These are phyloP conservation scores for Trichosporon sp. DNA, from an alignment of 1,284 basidiomycete species.

Conservation along the genomic window DNA sequence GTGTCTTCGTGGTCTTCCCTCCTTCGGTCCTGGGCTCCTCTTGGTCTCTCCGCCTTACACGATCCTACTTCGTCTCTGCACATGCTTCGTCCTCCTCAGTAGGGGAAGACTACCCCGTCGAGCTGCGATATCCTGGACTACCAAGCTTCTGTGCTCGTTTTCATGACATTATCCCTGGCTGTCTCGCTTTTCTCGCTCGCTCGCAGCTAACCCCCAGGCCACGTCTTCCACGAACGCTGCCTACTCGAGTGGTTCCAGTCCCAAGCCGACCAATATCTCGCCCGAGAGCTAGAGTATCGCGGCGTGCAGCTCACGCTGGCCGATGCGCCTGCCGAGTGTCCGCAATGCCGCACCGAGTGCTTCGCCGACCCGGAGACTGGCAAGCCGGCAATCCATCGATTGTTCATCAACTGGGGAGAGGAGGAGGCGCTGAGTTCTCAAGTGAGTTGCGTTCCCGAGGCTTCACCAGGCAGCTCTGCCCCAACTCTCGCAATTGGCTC, in stretches of 20 bases:
- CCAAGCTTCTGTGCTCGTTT: no score
- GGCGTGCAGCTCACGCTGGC: conserved; percentile 16
- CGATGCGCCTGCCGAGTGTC: conserved; percentile 37
- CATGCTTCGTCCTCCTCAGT: no score
- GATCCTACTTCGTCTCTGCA: no score
- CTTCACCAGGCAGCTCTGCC: background rate
- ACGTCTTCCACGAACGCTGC: conserved; percentile 42
- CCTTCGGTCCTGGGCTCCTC: background rate
- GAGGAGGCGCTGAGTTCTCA: conserved; percentile 6
- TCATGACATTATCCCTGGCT: background rate
- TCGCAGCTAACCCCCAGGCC: conserved; percentile 25
- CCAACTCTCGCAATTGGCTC: no score
- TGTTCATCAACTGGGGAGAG: conserved; percentile 34
- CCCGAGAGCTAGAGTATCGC: conserved; percentile 18
- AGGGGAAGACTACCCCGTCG: no score
- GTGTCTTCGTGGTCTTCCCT: no score
- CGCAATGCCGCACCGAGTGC: conserved; percentile 35
- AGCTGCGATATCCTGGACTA: background rate
- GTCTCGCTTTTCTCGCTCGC: background rate
- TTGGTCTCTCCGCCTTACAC: background rate
- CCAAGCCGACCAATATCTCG: conserved; percentile 25
- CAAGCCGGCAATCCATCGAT: conserved; percentile 28
- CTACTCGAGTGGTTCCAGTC: conserved; percentile 32
- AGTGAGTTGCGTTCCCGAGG: background rate
- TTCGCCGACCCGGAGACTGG: conserved; percentile 35